phyloP scores from a whole-genome alignment of 768 basidiomycete species.

The Strobilomyces echinocephalus region DNA sequence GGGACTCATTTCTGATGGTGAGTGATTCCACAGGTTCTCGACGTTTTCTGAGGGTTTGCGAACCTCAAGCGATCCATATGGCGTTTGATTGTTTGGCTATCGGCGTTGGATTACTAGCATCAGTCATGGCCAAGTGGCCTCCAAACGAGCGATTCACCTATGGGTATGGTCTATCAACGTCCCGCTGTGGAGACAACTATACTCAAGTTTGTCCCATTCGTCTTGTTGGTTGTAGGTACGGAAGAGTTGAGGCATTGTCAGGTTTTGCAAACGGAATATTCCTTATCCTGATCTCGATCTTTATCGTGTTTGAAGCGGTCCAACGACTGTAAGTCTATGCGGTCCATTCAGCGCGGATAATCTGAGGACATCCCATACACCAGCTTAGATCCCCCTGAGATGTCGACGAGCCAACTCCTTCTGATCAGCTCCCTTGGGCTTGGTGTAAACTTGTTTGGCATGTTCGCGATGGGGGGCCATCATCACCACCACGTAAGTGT shows the following conservation, averaged over 20 bases:
- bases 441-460: constrained; percentile 93
- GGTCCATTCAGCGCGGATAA: constrained; percentile 19
- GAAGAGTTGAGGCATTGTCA: constrained; percentile 93
- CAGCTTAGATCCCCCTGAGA: constrained; percentile 92
- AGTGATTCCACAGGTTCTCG: constrained; percentile 19
- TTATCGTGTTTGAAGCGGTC: constrained; percentile 97
- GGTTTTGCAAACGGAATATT: constrained; percentile 98
- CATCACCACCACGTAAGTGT: constrained; percentile 60
- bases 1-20: constrained; percentile 95
- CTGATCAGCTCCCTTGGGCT: constrained; percentile 86
- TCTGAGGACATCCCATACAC: not conserved
- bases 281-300: constrained; percentile 88
- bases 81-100: constrained; percentile 99
- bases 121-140: constrained; percentile 97
- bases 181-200: not conserved
- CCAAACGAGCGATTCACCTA: constrained; percentile 94
- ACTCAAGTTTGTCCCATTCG: not conserved
- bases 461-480: constrained; percentile 97
- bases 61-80: constrained; percentile 90
- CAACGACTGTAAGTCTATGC: constrained; percentile 68
- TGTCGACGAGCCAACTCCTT: constrained; percentile 91
- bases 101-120: constrained; percentile 90
- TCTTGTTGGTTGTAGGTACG: constrained; percentile 54
- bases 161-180: constrained; percentile 50
- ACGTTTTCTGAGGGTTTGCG: constrained; percentile 1